These are phyloP conservation scores for Septoria petroselini DNA, from an alignment of 2,329 filamentous ascomycete genomes.

Conservation along the genomic window DNA sequence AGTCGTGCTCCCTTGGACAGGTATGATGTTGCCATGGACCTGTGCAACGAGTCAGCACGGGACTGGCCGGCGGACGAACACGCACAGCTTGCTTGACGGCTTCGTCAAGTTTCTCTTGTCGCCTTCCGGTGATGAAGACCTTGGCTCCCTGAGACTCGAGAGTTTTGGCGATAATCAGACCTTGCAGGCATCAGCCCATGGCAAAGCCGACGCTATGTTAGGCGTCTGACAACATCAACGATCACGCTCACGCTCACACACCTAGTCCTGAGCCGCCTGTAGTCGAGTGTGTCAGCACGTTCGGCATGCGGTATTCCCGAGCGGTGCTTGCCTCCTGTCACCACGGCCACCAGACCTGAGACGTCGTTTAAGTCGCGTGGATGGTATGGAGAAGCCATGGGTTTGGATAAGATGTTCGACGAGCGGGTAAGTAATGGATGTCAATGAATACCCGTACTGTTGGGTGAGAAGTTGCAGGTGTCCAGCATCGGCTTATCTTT, in stretches of 20 bases:
- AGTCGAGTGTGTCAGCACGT: background rate
- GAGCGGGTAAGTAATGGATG: too few species aligned
- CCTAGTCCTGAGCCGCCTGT: slow-evolving; percentile 12
- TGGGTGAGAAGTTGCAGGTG: too few species aligned
- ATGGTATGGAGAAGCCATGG: slow-evolving; percentile 28
- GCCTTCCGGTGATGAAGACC: slow-evolving; percentile 48
- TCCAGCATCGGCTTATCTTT: too few species aligned
- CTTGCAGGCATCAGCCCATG: slow-evolving; percentile 21
- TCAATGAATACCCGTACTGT: too few species aligned
- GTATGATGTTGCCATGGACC: slow-evolving; percentile 39
- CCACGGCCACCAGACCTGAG: slow-evolving; percentile 33
- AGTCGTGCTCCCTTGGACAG: slow-evolving; percentile 46
- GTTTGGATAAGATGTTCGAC: background rate
- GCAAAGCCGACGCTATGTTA: background rate
- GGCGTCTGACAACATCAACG: background rate
- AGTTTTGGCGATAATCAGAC: slow-evolving; percentile 40
- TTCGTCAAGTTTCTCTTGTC: slow-evolving; percentile 42
- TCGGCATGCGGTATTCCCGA: background rate
- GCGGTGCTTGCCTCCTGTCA: slow-evolving; percentile 30
- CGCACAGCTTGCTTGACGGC: slow-evolving; percentile 38
- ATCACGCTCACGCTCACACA: background rate
- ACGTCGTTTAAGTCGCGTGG: slow-evolving; percentile 29
- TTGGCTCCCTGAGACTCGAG: slow-evolving; percentile 44
- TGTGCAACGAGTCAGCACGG: slow-evolving; percentile 1
- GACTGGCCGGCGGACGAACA: background rate